phyloP scores from a whole-genome alignment of 345 rosid species.

The Sisymbrium irio region DNA sequence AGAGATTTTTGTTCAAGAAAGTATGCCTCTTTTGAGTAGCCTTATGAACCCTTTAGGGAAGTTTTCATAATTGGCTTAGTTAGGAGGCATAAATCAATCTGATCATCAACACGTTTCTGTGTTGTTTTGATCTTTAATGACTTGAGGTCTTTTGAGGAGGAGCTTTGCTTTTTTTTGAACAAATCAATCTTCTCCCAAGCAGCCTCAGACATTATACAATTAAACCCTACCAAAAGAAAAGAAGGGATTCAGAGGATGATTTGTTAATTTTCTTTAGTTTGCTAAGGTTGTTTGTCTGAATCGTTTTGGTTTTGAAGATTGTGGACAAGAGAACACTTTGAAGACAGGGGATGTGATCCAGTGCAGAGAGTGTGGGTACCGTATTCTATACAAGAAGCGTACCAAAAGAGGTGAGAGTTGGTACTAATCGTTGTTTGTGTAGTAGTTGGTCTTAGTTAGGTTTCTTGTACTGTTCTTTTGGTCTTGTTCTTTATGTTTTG shows the following conservation, averaged over 20 bases:
- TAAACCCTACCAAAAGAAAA: background rate
- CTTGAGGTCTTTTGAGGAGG: conserved; percentile 26
- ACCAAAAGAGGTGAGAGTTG: too few species aligned
- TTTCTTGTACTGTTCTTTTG: background rate
- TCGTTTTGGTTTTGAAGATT: conserved; percentile 40
- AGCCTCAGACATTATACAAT: conserved; percentile 16
- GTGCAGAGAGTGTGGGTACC: conserved; percentile 93
- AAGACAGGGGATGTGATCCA: conserved; percentile 87
- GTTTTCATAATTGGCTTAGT: conserved; percentile 29
- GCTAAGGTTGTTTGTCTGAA: background rate
- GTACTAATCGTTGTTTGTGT: too few species aligned
- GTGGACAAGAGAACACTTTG: conserved; percentile 76
- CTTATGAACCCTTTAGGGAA: conserved; percentile 1
- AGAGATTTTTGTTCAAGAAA: background rate
- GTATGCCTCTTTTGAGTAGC: conserved; percentile 27
- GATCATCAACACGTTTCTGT: conserved; percentile 20
- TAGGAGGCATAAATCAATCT: conserved; percentile 21
- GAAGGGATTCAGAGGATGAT: background rate
- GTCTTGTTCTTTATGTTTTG: conserved; percentile 1
- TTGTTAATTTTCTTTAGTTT: background rate
- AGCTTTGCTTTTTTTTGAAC: conserved; percentile 11
- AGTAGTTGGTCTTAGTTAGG: background rate
- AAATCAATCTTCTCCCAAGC: conserved; percentile 23
- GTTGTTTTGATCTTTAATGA: conserved; percentile 5
- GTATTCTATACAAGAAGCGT: conserved; percentile 91